Evolutionary conservation across 75 land plant genomes (phyloP), one percentile per base, ranked within the genome.

Genomic region (Chamaecyparis obtusa): DNA sequence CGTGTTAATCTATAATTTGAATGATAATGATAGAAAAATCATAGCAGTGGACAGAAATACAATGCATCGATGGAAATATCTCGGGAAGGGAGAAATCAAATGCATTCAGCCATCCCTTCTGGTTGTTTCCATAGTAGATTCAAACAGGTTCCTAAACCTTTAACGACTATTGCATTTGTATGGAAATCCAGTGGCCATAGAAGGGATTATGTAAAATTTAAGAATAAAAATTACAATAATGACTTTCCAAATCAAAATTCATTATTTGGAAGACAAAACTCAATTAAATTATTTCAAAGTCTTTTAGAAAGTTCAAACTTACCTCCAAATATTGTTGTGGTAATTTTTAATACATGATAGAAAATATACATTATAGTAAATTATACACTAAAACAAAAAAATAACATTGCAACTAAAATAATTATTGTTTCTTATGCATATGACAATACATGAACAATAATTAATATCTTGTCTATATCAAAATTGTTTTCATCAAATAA

Each of bases 171-270:
- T 87, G 90, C 75, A 94, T 56, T 54, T 94, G 92, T 14, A 88
- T 21, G 0, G 99, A 96, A 17, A 95, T 97, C 85, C 95, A 83
- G 46, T 97, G 99, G 13, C 97, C 99, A 90, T 97, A 95, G 99
- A 97, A 27, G 99, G 94, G 39, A 93, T 97, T 97, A 94, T 74
- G 85, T 5, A 5, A 37, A 16, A 84, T 44, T 44, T 7, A 44
- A 44, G 86, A 9, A 87, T 21, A 76, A 76, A 33, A 3, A 16
- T 76, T 3, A 14, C 19, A 76, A 11, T 15, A 3, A 57, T 57
- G 21, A 57, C 64, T 57, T 19, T 19, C 64, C 15, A 16, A 57
- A 76, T 76, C 14, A 14, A 33, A 76, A 41, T 41, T 41, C 2
- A 41, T 1, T 41, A 41, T 2, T 41, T 41, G 41, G 41, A 41